These are phyloP conservation scores for Phtheirospermum japonicum DNA, from an alignment of 257 asterid species.

Conservation along the genomic window DNA sequence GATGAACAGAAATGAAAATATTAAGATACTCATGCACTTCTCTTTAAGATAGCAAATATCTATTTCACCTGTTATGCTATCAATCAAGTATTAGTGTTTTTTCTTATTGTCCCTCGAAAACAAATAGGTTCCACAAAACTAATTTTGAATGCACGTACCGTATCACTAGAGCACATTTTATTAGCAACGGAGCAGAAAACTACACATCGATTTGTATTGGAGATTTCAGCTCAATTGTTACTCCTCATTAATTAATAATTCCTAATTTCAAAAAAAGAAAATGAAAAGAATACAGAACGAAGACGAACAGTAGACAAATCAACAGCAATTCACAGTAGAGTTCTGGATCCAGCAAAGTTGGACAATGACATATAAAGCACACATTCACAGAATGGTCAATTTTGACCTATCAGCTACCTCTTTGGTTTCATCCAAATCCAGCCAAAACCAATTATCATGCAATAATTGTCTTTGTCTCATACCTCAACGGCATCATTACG, in stretches of 20 bases:
- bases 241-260: not conserved
- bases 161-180: conserved; percentile 4
- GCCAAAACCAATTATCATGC: conserved; percentile 20
- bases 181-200: conserved; percentile 18
- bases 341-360: conserved; percentile 1
- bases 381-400: conserved; percentile 28
- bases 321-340: conserved; percentile 25
- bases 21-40: not conserved
- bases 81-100: no score
- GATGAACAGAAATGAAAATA: not conserved
- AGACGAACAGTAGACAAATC: conserved; percentile 12
- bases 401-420: conserved; percentile 25
- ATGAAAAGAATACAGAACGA: no score
- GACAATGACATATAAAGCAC: conserved; percentile 24
- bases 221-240: conserved; percentile 18
- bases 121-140: not conserved
- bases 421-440: conserved; percentile 28
- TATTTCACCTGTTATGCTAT: not conserved
- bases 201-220: conserved; percentile 11
- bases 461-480: conserved; percentile 20
- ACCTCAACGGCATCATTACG: conserved; percentile 6
- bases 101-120: not conserved
- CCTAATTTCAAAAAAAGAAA: conserved; percentile 9
- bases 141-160: conserved; percentile 5
- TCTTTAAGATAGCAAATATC: not conserved